Percentiles rank a stretch among this genome's conserved stretches.
Conservation (phyloP, 1,284 basidiomycete species). For the Caloboletus firmus region DNA sequence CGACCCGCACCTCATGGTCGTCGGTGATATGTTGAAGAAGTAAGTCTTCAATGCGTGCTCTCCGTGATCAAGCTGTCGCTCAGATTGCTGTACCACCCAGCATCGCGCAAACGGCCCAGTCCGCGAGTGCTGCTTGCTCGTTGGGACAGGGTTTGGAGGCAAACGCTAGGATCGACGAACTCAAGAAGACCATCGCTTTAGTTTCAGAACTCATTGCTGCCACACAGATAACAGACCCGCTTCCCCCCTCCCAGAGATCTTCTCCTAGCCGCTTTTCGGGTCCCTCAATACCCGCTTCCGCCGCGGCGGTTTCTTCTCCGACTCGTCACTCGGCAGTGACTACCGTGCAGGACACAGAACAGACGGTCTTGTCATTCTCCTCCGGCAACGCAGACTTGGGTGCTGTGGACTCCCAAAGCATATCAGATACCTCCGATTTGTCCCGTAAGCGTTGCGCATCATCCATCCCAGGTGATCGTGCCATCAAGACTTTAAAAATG, state of each 20-base stretch:
- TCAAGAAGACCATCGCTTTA: slow-evolving; percentile 47
- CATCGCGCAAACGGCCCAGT: slow-evolving; percentile 49
- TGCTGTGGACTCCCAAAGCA: slow-evolving; percentile 23
- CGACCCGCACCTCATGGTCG: slow-evolving; percentile 35
- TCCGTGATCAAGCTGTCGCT: slow-evolving; percentile 6
- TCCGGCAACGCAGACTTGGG: slow-evolving; percentile 15
- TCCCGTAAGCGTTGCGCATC: slow-evolving; percentile 69
- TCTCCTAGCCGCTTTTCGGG: slow-evolving; percentile 28
- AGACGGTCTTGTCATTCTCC: slow-evolving; percentile 22
- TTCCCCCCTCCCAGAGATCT: slow-evolving; percentile 29
- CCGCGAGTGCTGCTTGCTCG: slow-evolving; percentile 48
- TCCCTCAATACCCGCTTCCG: slow-evolving; percentile 15
- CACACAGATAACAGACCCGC: slow-evolving; percentile 43
- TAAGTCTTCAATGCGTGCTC: slow-evolving; percentile 15
- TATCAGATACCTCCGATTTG: slow-evolving; percentile 30
- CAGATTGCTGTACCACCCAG: slow-evolving; percentile 31
- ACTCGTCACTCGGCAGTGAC: slow-evolving; percentile 19
- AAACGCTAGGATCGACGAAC: slow-evolving; percentile 45
- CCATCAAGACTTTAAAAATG: slow-evolving; percentile 63
- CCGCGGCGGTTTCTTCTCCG: slow-evolving; percentile 17
- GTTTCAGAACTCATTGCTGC: slow-evolving; percentile 51
- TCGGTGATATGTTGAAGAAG: slow-evolving; percentile 36
- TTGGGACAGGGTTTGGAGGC: slow-evolving; percentile 48
- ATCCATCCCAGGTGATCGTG: slow-evolving; percentile 59
- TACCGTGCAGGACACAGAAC: slow-evolving; percentile 23